Conservation (phyloP, 2,329 filamentous ascomycete genomes). For the Xylaria sp. region DNA sequence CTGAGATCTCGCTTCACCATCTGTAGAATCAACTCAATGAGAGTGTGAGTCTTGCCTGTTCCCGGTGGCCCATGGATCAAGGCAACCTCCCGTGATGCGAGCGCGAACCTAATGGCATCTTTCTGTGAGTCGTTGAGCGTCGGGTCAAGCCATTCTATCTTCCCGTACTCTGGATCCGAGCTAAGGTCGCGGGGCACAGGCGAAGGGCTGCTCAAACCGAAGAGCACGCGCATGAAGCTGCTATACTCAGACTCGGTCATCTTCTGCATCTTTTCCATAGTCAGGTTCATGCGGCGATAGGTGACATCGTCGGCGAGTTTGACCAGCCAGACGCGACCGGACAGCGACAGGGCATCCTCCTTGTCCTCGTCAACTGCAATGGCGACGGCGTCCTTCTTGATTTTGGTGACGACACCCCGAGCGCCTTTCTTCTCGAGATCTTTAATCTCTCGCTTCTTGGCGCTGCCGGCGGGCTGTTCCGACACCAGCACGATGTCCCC, state of each 20-base stretch:
- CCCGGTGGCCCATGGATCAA: slow-evolving; percentile 95
- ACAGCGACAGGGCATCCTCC: slow-evolving; percentile 57
- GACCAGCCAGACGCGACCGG: slow-evolving; percentile 69
- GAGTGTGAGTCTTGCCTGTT: slow-evolving; percentile 95
- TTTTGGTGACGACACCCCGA: slow-evolving; percentile 76
- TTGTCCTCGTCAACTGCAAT: slow-evolving; percentile 77
- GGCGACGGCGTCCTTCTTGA: slow-evolving; percentile 67
- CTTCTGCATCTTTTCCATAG: slow-evolving; percentile 68
- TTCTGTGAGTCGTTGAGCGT: slow-evolving; percentile 74
- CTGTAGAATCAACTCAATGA: slow-evolving; percentile 96
- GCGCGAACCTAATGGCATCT: slow-evolving; percentile 80
- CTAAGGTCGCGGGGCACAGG: slow-evolving; percentile 57
- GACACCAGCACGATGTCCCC: slow-evolving; percentile 83
- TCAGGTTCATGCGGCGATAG: slow-evolving; percentile 71
- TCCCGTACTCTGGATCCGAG: slow-evolving; percentile 56
- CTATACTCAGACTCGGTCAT: slow-evolving; percentile 70
- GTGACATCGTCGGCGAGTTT: slow-evolving; percentile 77
- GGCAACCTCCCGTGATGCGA: slow-evolving; percentile 83
- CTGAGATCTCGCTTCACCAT: slow-evolving; percentile 78
- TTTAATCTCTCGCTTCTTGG: slow-evolving; percentile 77
- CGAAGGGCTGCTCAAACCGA: slow-evolving; percentile 67
- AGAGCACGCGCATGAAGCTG: slow-evolving; percentile 69
- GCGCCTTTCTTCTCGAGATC: slow-evolving; percentile 76
- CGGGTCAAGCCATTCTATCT: slow-evolving; percentile 70
- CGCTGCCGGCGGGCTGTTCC: slow-evolving; percentile 78